Evolutionary conservation across 805 yeast species (phyloP).

Genomic region (Starmerella cellae): DNA sequence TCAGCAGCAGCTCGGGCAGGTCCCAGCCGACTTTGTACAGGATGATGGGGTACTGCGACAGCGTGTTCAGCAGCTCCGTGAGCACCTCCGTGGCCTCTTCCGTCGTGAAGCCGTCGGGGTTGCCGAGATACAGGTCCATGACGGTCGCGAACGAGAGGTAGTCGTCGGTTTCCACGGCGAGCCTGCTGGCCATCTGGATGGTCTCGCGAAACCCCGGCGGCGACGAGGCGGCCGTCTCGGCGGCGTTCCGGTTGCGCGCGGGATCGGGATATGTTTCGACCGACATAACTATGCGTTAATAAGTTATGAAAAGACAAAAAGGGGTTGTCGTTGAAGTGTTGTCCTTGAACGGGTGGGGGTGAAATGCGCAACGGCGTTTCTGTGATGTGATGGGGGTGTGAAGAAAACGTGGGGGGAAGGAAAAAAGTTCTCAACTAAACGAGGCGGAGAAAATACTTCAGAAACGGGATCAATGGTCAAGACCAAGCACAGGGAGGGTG

Average conservation of each 20-base stretch:
- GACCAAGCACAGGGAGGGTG: no score
- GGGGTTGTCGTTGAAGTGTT: no score
- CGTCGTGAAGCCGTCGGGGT: conserved; percentile 34
- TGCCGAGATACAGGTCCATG: conserved; percentile 46
- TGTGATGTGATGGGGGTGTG: no score
- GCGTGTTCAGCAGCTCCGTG: conserved; percentile 27
- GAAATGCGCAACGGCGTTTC: no score
- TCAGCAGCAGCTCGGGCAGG: conserved; percentile 54
- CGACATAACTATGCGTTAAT: no score
- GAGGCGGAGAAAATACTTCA: no score
- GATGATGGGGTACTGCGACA: conserved; percentile 37
- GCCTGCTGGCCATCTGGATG: conserved; percentile 11
- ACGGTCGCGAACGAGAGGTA: conserved; percentile 60
- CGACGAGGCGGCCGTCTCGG: background rate
- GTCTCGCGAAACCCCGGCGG: conserved; percentile 12
- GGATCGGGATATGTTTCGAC: background rate
- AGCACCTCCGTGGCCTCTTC: conserved; percentile 33
- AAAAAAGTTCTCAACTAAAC: no score
- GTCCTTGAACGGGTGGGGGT: no score
- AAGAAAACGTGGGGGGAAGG: no score
- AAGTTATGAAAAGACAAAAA: no score
- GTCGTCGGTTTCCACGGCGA: conserved; percentile 37
- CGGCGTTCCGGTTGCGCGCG: background rate
- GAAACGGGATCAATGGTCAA: no score
- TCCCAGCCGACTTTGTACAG: conserved; percentile 80